Base-by-base conservation (phyloP, 164 flowering plant genomes). In the Malania oleifera region DNA sequence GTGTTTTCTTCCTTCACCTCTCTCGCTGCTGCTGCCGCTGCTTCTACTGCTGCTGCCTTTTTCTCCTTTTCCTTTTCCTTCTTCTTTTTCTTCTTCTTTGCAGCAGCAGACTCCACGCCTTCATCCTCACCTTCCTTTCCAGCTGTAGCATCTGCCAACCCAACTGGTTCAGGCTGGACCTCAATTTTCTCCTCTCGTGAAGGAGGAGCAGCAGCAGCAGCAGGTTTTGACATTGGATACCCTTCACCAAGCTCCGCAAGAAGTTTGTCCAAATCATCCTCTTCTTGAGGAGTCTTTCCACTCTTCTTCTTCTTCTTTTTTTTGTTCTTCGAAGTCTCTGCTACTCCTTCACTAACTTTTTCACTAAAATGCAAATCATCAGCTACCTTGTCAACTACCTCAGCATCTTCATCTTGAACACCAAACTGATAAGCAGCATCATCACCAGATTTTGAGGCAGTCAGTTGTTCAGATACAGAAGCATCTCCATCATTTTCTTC, bases 61-160 rank as follows among this genome's bases (percentile, higher is more conserved):
- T 86, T 76, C 66, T 90, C 81, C 63, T 92, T 78, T 45, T 92
- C 85, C 66, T 89, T 82, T 43, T 86, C 84, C 71, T 95, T 87
- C 75, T 87, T 88, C 74, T 87, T 91, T 60, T 85, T 91, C 82
- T 87, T 92, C 80, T 87, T 93, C 80, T 84, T 87, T 53, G 97
- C 84, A 17, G 96, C 91, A 28, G 89, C 92, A 39, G 97, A 82
- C 62, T 83, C 95, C 50, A 59, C 79, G 29, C 56, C 73, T 41
- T 79, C 96, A 43, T 74, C 86, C 50, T 84, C 86, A 57, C 71
- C 88, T 58, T 74, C 86, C 65, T 81, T 80, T 61, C 75, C 88
- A 37, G 20, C 79, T 23, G 54, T 29, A 45, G 59, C 76, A 56
- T 69, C 85, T 25, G 47, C 66, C 8, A 68, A 19, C 18, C 57